phyloP scores from a whole-genome alignment of 495 filamentous ascomycete species.

The Evernia prunastri region DNA sequence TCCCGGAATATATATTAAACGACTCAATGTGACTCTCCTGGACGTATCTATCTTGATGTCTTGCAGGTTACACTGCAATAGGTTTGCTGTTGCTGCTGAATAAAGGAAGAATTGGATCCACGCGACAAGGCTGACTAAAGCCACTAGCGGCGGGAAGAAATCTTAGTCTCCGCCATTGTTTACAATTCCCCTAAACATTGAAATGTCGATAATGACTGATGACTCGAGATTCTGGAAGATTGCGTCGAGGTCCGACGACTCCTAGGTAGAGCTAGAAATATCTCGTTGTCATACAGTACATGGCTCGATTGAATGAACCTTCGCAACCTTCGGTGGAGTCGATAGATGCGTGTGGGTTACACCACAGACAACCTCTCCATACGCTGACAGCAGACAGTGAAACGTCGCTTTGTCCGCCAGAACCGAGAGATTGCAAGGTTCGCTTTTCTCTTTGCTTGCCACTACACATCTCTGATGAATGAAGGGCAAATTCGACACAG shows the following conservation, averaged over 20 bases:
- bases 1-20: too few species aligned
- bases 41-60: neutral
- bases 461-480: neutral
- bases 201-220: neutral
- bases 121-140: slow-evolving; percentile 3
- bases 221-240: neutral
- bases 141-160: slow-evolving; percentile 3
- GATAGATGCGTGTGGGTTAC: slow-evolving; percentile 69
- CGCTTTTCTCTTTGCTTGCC: neutral
- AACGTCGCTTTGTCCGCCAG: slow-evolving; percentile 79
- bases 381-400: slow-evolving; percentile 49
- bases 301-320: slow-evolving; percentile 91
- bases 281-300: slow-evolving; percentile 28
- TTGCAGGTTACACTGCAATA: neutral
- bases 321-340: slow-evolving; percentile 57
- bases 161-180: slow-evolving; percentile 14
- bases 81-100: neutral
- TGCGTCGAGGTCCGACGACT: neutral
- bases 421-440: slow-evolving; percentile 84
- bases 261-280: neutral
- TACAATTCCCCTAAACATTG: slow-evolving; percentile 5
- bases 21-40: neutral
- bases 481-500: slow-evolving; percentile 78
- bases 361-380: slow-evolving; percentile 18
- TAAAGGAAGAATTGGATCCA: neutral